Evolutionary conservation across 306 rosid genomes (phyloP), one percentile per base, ranked within the genome.

Genomic region (Lathyrus tuberosus): DNA sequence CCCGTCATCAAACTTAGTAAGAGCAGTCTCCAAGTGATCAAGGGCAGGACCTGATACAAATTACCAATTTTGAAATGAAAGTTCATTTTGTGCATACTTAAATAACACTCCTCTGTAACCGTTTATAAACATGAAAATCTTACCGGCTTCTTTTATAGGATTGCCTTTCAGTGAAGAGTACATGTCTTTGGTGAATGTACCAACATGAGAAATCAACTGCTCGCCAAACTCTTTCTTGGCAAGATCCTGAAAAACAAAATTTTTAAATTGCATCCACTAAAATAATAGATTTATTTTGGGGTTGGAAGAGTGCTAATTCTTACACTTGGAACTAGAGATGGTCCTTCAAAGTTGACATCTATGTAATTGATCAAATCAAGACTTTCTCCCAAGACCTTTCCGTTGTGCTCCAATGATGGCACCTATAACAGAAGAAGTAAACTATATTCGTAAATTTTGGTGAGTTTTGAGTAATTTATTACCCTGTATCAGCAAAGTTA

Each of bases 351-450:
- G 68, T 78, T 78, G 12, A 11, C 72, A 62, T 92, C 87, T 11
- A 92, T 2, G 64, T 89, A 89, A 70, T 84, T 87, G 75, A 87
- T 63, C 79, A 89, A 74, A 72, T 86, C 92, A 38, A 92, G 91
- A 71, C 96, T 89, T 74, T 89, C 98, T 63, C 92, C 96, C 44
- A 86, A 62, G 41, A 92, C 75, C 71, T 89, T 82, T 8, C 91
- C 89, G 31, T 92, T 80, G 81, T 87, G 96, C 82, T 92, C 96
- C 86, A 87, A 71, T 0, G 91, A 30, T 30, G 97, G 92, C 59
- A 85, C 89, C 89, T 78, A 48, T 38, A 71, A 78, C 73, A 71
- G 17, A 1, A 10, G 67, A 84, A 70, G 16, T 41, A 68, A 6
- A 10, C 7, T 58, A 16, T 4, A 65, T 42, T 47, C 2, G 51